phyloP scores from a whole-genome alignment of 345 rosid genomes.

The Luvunga scandens region DNA sequence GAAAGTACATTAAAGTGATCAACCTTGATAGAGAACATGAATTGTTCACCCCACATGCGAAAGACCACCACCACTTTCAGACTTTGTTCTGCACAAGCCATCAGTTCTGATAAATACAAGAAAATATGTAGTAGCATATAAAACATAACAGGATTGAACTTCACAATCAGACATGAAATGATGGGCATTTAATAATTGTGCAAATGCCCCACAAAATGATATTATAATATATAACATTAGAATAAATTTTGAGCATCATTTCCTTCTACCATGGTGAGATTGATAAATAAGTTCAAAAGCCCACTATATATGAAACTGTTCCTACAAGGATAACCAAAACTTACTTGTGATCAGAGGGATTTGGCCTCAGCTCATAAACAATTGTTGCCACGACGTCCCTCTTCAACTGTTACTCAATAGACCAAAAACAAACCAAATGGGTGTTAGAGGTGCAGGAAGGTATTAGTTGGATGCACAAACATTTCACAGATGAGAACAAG shows the following conservation, averaged over 20 bases:
- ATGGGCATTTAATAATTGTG: neutral
- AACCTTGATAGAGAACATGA: neutral
- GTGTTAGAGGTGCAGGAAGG: neutral
- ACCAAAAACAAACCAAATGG: neutral
- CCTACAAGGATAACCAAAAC: conserved; percentile 22
- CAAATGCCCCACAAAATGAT: neutral
- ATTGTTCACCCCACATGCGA: conserved; percentile 66
- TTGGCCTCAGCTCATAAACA: conserved; percentile 90
- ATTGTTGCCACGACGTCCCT: conserved; percentile 88
- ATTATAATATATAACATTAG: neutral
- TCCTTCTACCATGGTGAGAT: neutral
- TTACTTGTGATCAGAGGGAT: conserved; percentile 98
- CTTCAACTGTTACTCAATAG: conserved; percentile 59
- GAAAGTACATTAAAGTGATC: neutral
- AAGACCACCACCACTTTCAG: conserved; percentile 57
- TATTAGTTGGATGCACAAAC: conserved; percentile 12
- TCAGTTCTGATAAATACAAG: conserved; percentile 3
- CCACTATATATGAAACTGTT: neutral
- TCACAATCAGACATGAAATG: neutral
- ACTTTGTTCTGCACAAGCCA: conserved; percentile 52
- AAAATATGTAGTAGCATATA: neutral
- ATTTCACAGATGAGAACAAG: neutral
- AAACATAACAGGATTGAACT: neutral
- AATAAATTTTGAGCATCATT: neutral
- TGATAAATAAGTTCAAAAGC: neutral